Conservation (phyloP, 176 grass and related monocot species). For the Poa pratensis region DNA sequence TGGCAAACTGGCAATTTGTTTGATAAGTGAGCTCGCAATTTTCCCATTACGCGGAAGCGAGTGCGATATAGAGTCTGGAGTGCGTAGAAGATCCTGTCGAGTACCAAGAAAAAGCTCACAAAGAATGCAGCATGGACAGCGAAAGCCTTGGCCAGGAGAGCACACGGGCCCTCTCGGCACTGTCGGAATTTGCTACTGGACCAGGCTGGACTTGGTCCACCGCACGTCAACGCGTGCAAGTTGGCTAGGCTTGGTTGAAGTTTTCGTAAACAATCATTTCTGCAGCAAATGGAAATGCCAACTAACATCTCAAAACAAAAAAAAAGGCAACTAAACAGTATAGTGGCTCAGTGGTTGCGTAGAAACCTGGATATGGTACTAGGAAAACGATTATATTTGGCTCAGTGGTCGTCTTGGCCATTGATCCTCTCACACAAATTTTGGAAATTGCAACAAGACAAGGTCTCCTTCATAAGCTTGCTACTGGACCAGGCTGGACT, state of each 20-base stretch:
- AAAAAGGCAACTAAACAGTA: too few species aligned
- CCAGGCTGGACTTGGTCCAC: constrained; percentile 8
- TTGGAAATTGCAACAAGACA: too few species aligned
- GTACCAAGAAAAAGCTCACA: not conserved
- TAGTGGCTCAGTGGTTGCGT: too few species aligned
- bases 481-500: not conserved
- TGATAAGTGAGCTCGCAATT: too few species aligned
- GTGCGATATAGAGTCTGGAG: not conserved
- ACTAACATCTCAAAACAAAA: too few species aligned
- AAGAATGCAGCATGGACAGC: not conserved
- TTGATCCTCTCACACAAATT: too few species aligned
- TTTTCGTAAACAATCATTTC: not conserved
- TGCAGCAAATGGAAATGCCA: too few species aligned
- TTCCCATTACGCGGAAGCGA: not conserved
- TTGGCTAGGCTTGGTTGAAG: not conserved
- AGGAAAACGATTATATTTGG: too few species aligned
- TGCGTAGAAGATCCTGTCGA: not conserved
- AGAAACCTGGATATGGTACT: too few species aligned
- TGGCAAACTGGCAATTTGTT: too few species aligned
- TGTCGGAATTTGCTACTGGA: not conserved
- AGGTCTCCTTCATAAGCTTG: too few species aligned
- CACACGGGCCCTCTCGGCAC: not conserved
- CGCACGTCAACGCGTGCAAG: not conserved
- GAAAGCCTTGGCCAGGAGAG: not conserved
- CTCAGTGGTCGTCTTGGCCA: too few species aligned